Percentiles rank a stretch among this genome's conserved stretches.
phyloP scores from a whole-genome alignment of 768 basidiomycete genomes.

The Panellus pusillus region DNA sequence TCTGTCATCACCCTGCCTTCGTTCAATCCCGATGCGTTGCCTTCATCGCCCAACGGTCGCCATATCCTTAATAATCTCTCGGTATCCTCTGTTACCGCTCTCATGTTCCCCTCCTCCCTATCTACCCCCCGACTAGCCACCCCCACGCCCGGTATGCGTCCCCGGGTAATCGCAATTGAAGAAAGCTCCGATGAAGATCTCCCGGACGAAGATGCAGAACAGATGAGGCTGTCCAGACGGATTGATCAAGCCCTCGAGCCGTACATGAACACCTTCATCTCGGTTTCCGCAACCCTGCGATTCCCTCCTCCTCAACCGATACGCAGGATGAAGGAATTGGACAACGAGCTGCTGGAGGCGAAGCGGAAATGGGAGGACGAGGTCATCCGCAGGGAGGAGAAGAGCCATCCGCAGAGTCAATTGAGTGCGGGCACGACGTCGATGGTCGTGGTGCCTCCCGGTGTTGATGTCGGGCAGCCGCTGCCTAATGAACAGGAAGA shows the following conservation, averaged over 20 bases:
- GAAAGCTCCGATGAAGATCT: conserved; percentile 48
- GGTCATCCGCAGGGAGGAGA: conserved; percentile 74
- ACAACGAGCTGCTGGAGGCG: conserved; percentile 68
- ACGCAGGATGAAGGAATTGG: conserved; percentile 83
- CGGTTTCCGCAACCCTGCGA: conserved; percentile 88
- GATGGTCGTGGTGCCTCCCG: background rate
- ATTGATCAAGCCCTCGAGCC: conserved; percentile 83
- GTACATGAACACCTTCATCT: conserved; percentile 85
- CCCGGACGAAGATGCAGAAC: conserved; percentile 72
- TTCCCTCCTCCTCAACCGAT: conserved; percentile 92
- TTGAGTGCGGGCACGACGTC: conserved; percentile 46
- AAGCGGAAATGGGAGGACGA: conserved; percentile 88
- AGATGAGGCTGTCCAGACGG: conserved; percentile 65
- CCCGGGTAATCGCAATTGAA: conserved; percentile 23
- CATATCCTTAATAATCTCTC: conserved; percentile 20
- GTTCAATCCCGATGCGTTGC: conserved; percentile 65
- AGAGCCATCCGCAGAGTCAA: conserved; percentile 40
- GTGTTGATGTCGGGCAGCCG: conserved; percentile 1
- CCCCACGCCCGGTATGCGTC: conserved; percentile 25
- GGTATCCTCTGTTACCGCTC: conserved; percentile 25
- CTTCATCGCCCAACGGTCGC: conserved; percentile 37
- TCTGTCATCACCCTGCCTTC: conserved; percentile 75
- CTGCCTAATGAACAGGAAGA: background rate
- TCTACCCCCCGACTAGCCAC: conserved; percentile 31
- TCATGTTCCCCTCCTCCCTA: conserved; percentile 29